Evolutionary conservation across 31 red algal genomes (phyloP).

Genomic region (Odonthalia washingtoniensis): DNA sequence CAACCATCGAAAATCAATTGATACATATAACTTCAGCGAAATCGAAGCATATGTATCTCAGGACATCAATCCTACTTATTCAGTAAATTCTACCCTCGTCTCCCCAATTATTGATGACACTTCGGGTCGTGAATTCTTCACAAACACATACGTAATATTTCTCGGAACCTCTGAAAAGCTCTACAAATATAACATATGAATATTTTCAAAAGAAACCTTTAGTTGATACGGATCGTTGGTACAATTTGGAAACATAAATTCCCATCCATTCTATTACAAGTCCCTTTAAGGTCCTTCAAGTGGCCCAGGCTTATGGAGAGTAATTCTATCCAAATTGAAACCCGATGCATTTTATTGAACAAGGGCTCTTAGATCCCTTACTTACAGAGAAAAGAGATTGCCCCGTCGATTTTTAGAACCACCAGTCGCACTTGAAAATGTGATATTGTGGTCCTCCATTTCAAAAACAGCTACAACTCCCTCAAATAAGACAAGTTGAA

Average conservation of each 20-base stretch:
- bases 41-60: not conserved
- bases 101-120: conserved; percentile 44
- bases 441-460: conserved; percentile 59
- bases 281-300: no score
- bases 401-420: conserved; percentile 54
- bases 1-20: conserved; percentile 47
- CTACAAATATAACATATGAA: conserved; percentile 49
- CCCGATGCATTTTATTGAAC: conserved; percentile 42
- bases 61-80: no score
- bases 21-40: conserved; percentile 16
- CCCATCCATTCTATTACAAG: conserved; percentile 70
- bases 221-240: conserved; percentile 33
- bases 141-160: conserved; percentile 50
- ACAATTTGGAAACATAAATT: conserved; percentile 48
- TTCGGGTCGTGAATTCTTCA: conserved; percentile 38
- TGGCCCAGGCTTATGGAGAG: no score
- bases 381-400: conserved; percentile 51
- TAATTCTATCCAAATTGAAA: conserved; percentile 50
- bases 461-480: conserved; percentile 75
- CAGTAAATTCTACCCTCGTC: not conserved
- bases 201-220: conserved; percentile 48
- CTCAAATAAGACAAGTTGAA: conserved; percentile 71
- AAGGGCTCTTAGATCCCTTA: conserved; percentile 68
- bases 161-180: conserved; percentile 58
- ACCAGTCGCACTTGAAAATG: conserved; percentile 29